phyloP scores from a whole-genome alignment of 805 yeast genomes.

The Candida berthetii region DNA sequence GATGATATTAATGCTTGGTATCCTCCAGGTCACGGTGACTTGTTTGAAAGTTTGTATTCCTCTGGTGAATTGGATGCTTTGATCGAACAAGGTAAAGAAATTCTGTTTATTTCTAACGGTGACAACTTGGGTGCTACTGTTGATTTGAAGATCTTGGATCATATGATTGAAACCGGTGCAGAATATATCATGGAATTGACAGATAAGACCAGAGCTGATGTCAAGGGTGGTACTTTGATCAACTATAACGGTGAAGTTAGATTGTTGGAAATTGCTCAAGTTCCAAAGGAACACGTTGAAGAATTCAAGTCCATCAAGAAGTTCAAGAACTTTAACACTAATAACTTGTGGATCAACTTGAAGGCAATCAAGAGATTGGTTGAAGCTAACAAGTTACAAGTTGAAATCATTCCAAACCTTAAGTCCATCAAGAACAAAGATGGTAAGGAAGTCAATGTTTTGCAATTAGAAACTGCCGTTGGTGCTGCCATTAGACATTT shows the following conservation, averaged over 20 bases:
- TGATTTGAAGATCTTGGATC: slow-evolving; percentile 81
- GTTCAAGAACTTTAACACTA: slow-evolving; percentile 97
- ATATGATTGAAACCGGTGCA: slow-evolving; percentile 86
- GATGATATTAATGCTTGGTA: slow-evolving; percentile 89
- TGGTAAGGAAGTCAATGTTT: slow-evolving; percentile 79
- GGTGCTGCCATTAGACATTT: slow-evolving; percentile 99
- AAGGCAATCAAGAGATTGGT: slow-evolving; percentile 91
- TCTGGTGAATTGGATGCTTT: slow-evolving; percentile 91
- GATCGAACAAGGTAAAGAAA: slow-evolving; percentile 89
- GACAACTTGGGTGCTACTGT: slow-evolving; percentile 99
- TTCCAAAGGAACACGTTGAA: slow-evolving; percentile 96
- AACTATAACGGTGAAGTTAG: slow-evolving; percentile 93
- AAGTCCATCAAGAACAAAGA: slow-evolving; percentile 63
- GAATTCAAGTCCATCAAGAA: slow-evolving; percentile 97
- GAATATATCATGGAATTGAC: slow-evolving; percentile 98
- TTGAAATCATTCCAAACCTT: slow-evolving; percentile 94
- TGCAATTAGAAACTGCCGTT: slow-evolving; percentile 97
- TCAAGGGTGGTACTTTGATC: slow-evolving; percentile 97
- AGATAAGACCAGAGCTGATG: slow-evolving; percentile 98
- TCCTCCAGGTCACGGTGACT: slow-evolving; percentile 99
- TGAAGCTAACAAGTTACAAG: slow-evolving; percentile 71
- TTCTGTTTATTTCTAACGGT: slow-evolving; percentile 93
- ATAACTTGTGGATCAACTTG: slow-evolving; percentile 95
- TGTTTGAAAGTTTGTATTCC: slow-evolving; percentile 82
- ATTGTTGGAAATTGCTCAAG: slow-evolving; percentile 95